Evolutionary conservation across 441 rosid species (phyloP).

Genomic region (Euphorbia schlechtendalii): DNA sequence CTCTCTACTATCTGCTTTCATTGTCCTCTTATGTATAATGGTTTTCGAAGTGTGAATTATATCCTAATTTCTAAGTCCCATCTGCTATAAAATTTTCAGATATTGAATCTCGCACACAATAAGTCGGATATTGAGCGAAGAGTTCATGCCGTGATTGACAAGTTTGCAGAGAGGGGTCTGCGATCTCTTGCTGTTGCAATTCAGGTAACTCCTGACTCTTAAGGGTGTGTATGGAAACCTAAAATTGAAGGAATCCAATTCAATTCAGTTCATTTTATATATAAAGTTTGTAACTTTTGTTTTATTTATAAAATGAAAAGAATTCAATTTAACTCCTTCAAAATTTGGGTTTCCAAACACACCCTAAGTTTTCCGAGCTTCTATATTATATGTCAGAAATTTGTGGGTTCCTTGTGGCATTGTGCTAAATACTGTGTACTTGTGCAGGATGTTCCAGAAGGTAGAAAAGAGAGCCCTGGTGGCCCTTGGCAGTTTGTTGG

Average conservation of each 20-base stretch:
- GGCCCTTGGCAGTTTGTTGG: conserved; percentile 92
- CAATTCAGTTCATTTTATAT: no score
- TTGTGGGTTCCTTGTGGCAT: not conserved
- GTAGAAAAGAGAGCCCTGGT: conserved; percentile 78
- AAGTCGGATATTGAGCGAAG: conserved; percentile 75
- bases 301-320: no score
- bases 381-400: not conserved
- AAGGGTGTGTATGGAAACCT: no score
- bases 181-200: conserved; percentile 94
- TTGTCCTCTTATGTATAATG: not conserved
- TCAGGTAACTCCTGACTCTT: conserved; percentile 55
- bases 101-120: conserved; percentile 78
- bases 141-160: conserved; percentile 88
- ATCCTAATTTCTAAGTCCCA: conserved; percentile 21
- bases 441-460: conserved; percentile 84
- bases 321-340: no score
- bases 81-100: conserved; percentile 35
- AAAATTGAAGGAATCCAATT: no score
- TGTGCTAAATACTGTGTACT: not conserved
- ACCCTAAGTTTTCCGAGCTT: no score
- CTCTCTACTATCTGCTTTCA: not conserved
- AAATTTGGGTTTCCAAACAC: no score
- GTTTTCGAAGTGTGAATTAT: not conserved
- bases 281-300: no score
- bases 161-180: conserved; percentile 90